Base-by-base conservation (phyloP, 495 filamentous ascomycete species). In the Penicillium roqueforti region DNA sequence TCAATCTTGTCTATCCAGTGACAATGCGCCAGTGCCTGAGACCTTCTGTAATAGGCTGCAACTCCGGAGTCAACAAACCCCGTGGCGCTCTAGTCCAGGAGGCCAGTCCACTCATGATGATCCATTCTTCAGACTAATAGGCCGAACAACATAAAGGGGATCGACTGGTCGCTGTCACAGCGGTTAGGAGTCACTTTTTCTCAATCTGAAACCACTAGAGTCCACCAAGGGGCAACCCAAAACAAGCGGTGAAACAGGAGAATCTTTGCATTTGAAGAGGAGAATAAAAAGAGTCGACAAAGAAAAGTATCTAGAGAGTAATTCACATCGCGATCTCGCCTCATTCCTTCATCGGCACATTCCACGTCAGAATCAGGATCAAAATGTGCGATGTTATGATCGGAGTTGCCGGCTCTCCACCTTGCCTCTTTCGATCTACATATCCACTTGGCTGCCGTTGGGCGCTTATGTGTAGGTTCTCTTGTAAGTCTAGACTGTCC, bases 161-260 rank as follows among this genome's bases (percentile, higher is more conserved):
- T 31, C n/a, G 31, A 54, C 31, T 54, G 32, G 51, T 47, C 16
- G 31, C 23, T 54, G 13, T 38, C 42, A 20, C 32, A 32, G 51
- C 42, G 51, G 51, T 40, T 47, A 54, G 10, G 9, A 18, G 28
- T 31, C 13, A 10, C 10, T 31, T 31, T 4, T 28, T 47, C 42
- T 54, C 32, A 54, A 54, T 26, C 51, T 54, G 51, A 54, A 54
- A 54, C 51, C 4, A 34, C 7, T 4, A 9, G 10, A 31, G 13
- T 25, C 6, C 25, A n/a, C 31, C 22, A 10, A 26, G 14, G 22
- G 14, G 32, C 3, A 26, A 16, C 32, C 13, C 41, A 43, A 47
- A 45, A 54, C 43, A 29, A 38, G n/a, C 39, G 22, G 22, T 54
- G 51, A 47, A 54, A 54, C 51, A 54, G 42, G 43, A 32, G 22